A percentile compares a stretch with the other conserved stretches of the same genome.
Conservation (phyloP, 2,329 filamentous ascomycete species). For the Nakataea oryzae region DNA sequence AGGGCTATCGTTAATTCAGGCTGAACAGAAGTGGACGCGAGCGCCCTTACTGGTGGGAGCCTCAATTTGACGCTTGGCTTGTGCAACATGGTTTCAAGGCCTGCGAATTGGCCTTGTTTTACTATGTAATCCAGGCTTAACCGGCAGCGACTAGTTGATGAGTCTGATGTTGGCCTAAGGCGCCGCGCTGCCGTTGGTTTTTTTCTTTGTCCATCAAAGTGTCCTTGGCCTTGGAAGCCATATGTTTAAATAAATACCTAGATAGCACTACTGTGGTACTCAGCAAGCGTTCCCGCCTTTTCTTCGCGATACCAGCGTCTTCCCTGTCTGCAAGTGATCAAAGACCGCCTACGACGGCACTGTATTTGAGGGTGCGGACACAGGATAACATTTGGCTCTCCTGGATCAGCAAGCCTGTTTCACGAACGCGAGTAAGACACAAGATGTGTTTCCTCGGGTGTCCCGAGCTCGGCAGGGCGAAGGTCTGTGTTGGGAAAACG, state of each 20-base stretch:
- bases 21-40: neutral
- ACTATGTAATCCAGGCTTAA: neutral
- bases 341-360: neutral
- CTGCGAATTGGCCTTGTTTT: neutral
- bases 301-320: neutral
- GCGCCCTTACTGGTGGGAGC: neutral
- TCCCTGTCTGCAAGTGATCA: neutral
- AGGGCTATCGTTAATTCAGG: conserved; percentile 6
- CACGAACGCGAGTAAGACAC: neutral
- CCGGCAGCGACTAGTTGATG: neutral
- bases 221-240: neutral
- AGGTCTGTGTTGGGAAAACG: neutral
- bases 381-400: neutral
- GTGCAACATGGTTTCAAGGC: neutral
- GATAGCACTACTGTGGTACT: neutral
- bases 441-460: neutral
- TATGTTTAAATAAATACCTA: neutral
- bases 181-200: neutral
- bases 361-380: neutral
- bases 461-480: neutral
- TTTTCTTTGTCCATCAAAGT: neutral
- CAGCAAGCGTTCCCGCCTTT: neutral
- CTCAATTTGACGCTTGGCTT: neutral
- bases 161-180: neutral
- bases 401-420: neutral